Conservation (phyloP, 495 filamentous ascomycete species). For the Penicillium soppii region DNA sequence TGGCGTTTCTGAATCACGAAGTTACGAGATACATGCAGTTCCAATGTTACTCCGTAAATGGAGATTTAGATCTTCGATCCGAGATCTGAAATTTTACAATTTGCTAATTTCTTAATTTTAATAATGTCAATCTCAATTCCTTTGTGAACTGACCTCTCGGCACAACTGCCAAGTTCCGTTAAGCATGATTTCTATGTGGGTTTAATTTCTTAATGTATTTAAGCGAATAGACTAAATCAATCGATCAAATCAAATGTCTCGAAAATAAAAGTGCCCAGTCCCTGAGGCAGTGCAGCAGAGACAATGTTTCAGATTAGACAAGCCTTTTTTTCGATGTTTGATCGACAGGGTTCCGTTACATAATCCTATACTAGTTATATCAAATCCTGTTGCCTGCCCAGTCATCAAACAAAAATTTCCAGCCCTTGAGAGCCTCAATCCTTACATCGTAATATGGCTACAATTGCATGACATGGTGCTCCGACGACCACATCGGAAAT, state of each 20-base stretch:
- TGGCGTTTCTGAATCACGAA: conserved; percentile 1
- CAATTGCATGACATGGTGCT: conserved; percentile 30
- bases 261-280: neutral
- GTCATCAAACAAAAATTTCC: neutral
- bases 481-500: conserved; percentile 35
- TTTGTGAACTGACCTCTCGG: neutral
- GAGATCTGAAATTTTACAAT: too few species aligned
- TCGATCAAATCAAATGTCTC: neutral
- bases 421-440: neutral
- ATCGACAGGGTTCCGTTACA: conserved; percentile 30
- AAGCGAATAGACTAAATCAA: neutral
- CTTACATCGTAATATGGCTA: neutral
- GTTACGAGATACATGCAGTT: neutral
- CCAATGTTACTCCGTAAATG: too few species aligned
- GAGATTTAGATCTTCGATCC: too few species aligned
- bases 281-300: conserved; percentile 17
- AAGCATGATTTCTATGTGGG: neutral
- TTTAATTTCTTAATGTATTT: neutral
- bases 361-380: conserved; percentile 6
- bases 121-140: too few species aligned
- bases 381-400: conserved; percentile 26
- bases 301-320: conserved; percentile 22
- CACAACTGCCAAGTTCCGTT: neutral
- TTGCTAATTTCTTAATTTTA: too few species aligned
- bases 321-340: conserved; percentile 25